A percentile compares a stretch with the other conserved stretches of the same genome.
These are phyloP conservation scores for Panicum miliaceum DNA, from an alignment of 176 grass and related monocot species.

Conservation along the genomic window DNA sequence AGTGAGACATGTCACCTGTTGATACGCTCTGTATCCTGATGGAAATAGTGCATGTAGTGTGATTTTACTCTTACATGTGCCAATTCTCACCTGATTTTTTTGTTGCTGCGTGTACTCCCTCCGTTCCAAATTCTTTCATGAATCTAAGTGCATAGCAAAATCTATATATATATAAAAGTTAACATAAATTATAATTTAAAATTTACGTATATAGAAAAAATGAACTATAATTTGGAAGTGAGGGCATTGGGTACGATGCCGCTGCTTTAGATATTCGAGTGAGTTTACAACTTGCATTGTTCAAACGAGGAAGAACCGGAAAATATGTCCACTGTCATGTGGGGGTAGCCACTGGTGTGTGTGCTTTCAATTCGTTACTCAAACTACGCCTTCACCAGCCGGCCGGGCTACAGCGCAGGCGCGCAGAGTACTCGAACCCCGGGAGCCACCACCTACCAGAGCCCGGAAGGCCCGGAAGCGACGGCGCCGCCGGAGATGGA, in stretches of 20 bases:
- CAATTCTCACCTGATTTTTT: background rate
- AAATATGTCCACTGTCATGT: background rate
- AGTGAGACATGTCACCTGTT: background rate
- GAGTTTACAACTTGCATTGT: background rate
- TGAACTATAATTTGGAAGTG: too few relatives aligned
- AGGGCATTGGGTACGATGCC: background rate
- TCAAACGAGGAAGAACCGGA: background rate
- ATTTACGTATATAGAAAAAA: too few relatives aligned
- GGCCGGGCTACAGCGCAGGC: background rate
- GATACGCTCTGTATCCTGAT: background rate
- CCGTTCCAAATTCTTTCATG: too few relatives aligned
- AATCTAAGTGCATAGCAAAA: too few relatives aligned
- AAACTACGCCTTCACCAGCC: background rate
- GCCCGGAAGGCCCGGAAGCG: background rate
- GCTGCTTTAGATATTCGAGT: background rate
- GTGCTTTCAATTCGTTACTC: background rate
- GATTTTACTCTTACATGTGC: background rate
- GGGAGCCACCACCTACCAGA: slow-evolving; percentile 1
- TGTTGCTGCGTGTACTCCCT: background rate
- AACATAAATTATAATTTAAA: too few relatives aligned
- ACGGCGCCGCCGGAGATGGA: slow-evolving; percentile 37
- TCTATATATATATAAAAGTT: too few relatives aligned
- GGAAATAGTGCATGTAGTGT: background rate
- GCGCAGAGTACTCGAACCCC: background rate
- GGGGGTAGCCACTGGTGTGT: background rate